Base-by-base conservation (phyloP, 2,329 filamentous ascomycete genomes). In the Fusarium compactum region DNA sequence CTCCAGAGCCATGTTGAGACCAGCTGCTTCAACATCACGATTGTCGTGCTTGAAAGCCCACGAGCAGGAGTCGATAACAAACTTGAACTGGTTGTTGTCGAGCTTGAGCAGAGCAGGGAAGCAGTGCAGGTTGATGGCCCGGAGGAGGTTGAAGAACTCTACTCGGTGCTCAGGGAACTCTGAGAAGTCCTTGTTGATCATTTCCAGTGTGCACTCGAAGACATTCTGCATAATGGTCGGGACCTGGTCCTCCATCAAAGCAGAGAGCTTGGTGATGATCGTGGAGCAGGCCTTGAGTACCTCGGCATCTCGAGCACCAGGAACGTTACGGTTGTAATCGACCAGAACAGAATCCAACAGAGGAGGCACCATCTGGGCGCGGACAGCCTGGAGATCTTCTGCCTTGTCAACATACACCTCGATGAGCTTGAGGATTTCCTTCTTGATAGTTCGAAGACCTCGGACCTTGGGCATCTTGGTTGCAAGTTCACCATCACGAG, bases 21-120 rank as follows among this genome's bases (percentile, higher is more conserved):
- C 96, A 41, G 96, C 97, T 73, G 93, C 94, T 82, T 99, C 96
- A 30, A 99, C 96, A 78, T 98, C 94, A 65, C 96, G 92, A 83
- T 99, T 99, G 84, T 99, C 96, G 82, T 99, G 96, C 85, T 99
- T 99, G 85, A 95, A 98, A n/a, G 97, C 96, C 97, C 96, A 99
- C 87, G 98, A 94, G 86, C 97, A 99, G 38, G 95, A 97, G 81
- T 99, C 96, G 73, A 99, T 98, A 76, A 99, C 95, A 78, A 98
- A 97, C 84, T 99, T 99, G 89, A 99, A 99, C 78, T 98, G 96
- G 64, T 94, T 90, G 77, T 93, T 95, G 79, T 99, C 95, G 34
- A 99, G 90, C 82, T 97, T 97, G 72, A 99, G 87, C 24, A 99
- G 87, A 2, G 96, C 90, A 50, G 94, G 94, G 90, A 99, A 99